Evolutionary conservation across 176 grass and related monocot genomes (phyloP).

Genomic region (Thinopyrum elongatum): DNA sequence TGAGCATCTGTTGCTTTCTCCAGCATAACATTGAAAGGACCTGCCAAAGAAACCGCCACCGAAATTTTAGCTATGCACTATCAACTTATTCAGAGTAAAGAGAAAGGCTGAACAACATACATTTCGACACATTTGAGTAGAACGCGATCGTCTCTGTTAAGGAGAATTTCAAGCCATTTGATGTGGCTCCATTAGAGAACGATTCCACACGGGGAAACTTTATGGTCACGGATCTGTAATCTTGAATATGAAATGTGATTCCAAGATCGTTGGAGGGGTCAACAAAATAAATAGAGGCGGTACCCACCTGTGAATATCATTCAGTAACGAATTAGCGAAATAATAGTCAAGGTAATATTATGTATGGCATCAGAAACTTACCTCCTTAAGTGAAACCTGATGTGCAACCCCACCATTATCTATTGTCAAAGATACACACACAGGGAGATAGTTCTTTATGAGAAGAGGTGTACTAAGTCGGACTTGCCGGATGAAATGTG

Average conservation of each 20-base stretch:
- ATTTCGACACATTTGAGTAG: constrained; percentile 64
- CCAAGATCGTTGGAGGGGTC: constrained; percentile 88
- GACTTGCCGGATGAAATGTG: constrained; percentile 76
- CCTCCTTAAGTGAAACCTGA: constrained; percentile 74
- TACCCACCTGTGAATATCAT: constrained; percentile 63
- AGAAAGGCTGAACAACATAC: constrained; percentile 42
- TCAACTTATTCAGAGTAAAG: constrained; percentile 27
- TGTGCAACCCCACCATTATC: constrained; percentile 74
- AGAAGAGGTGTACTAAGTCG: constrained; percentile 76
- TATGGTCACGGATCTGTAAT: constrained; percentile 54
- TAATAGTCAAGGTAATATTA: constrained; percentile 34
- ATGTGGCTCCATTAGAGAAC: constrained; percentile 69
- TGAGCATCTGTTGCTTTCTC: constrained; percentile 90
- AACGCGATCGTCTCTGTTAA: constrained; percentile 74
- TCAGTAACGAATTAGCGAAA: constrained; percentile 34
- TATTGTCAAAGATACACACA: constrained; percentile 69
- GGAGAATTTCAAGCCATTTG: constrained; percentile 67
- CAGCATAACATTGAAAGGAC: constrained; percentile 69
- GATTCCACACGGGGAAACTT: constrained; percentile 83
- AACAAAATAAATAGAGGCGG: constrained; percentile 71
- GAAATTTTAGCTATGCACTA: constrained; percentile 19
- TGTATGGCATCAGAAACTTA: constrained; percentile 25
- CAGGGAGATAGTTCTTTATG: constrained; percentile 91
- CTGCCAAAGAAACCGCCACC: constrained; percentile 44
- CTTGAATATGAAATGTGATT: constrained; percentile 75